A percentile compares a stretch with the other conserved stretches of the same genome.
Conservation (phyloP, 2,329 filamentous ascomycete species). For the Alternaria consortialis region DNA sequence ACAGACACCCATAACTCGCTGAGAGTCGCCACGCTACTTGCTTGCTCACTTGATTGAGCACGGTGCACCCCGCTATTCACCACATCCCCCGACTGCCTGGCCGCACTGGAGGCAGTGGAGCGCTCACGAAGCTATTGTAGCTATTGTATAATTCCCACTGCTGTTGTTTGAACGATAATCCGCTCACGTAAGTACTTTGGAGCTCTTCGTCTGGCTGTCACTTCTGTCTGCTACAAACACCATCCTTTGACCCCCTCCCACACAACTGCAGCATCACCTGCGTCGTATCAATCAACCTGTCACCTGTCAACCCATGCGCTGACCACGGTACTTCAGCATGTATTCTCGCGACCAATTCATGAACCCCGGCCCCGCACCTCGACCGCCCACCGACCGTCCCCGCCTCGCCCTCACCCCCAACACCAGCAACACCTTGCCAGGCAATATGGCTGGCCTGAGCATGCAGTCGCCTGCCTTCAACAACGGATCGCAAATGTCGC, state of each 20-base stretch:
- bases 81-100: constrained; percentile 23
- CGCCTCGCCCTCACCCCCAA: constrained; percentile 82
- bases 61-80: constrained; percentile 43
- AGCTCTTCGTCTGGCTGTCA: constrained; percentile 7
- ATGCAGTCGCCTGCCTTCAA: constrained; percentile 67
- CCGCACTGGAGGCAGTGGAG: constrained; percentile 19
- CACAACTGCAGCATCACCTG: constrained; percentile 6
- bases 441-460: constrained; percentile 81
- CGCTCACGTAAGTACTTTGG: constrained; percentile 36
- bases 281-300: neutral
- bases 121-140: constrained; percentile 21
- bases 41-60: constrained; percentile 21
- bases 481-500: constrained; percentile 51
- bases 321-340: constrained; percentile 55
- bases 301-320: constrained; percentile 14
- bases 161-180: constrained; percentile 31
- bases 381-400: constrained; percentile 84
- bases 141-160: constrained; percentile 12
- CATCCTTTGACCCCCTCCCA: neutral
- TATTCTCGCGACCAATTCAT: constrained; percentile 79
- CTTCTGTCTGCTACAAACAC: constrained; percentile 1
- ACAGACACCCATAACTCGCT: neutral
- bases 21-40: constrained; percentile 8
- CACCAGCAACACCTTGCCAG: constrained; percentile 70
- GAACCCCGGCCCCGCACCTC: constrained; percentile 94